These are phyloP conservation scores for Chaetomium globosum DNA, from an alignment of 2,329 filamentous ascomycete species.

Conservation along the genomic window DNA sequence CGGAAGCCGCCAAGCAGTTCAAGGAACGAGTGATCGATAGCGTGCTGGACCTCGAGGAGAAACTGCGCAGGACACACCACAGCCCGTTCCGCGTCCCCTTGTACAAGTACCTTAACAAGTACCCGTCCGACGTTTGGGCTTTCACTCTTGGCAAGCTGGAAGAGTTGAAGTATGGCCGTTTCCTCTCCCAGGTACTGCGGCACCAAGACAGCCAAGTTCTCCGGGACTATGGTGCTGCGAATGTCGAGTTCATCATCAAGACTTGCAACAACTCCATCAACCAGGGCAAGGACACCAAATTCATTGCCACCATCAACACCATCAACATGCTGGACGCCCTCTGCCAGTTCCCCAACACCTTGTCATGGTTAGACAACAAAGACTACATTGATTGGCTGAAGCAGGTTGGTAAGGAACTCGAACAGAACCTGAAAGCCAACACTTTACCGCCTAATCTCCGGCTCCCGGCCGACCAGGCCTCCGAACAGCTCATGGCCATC, in stretches of 20 bases:
- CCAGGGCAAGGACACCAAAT: constrained; percentile 69
- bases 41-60: constrained; percentile 84
- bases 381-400: constrained; percentile 64
- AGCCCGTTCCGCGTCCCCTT: constrained; percentile 90
- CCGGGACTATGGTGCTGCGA: constrained; percentile 71
- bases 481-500: constrained; percentile 83
- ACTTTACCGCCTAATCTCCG: constrained; percentile 72
- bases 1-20: constrained; percentile 84
- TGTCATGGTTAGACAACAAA: constrained; percentile 71
- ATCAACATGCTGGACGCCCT: constrained; percentile 84
- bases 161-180: constrained; percentile 83
- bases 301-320: constrained; percentile 76
- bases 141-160: constrained; percentile 79
- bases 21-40: constrained; percentile 87
- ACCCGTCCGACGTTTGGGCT: constrained; percentile 82
- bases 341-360: constrained; percentile 65
- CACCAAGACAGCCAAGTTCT: constrained; percentile 74
- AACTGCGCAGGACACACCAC: constrained; percentile 80
- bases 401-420: constrained; percentile 73
- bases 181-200: constrained; percentile 83
- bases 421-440: constrained; percentile 71
- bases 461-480: constrained; percentile 83
- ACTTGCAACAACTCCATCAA: constrained; percentile 65
- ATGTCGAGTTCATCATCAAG: constrained; percentile 71
- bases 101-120: constrained; percentile 91